Conservation (phyloP, 495 filamentous ascomycete species). For the Tuber indicum region DNA sequence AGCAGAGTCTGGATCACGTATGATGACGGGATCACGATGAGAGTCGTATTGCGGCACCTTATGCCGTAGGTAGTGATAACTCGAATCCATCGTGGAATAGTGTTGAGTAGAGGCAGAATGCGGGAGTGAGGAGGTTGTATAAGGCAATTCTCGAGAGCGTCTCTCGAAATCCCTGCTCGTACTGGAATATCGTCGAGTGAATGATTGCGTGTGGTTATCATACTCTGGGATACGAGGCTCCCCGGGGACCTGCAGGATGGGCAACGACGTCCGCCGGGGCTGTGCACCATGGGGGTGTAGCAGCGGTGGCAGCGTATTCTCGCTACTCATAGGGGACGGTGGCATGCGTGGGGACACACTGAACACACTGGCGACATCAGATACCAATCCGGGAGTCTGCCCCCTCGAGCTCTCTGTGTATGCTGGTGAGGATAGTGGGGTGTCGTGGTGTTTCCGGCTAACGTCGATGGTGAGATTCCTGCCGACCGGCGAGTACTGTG, state of each 20-base stretch:
- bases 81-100: background rate
- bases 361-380: conserved; percentile 61
- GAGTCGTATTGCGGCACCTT: conserved; percentile 4
- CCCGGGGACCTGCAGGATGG: conserved; percentile 25
- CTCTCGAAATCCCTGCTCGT: conserved; percentile 9
- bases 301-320: conserved; percentile 42
- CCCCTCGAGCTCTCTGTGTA: conserved; percentile 55
- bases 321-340: conserved; percentile 35
- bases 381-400: conserved; percentile 62
- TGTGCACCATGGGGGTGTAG: conserved; percentile 26
- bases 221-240: conserved; percentile 26
- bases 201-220: conserved; percentile 19
- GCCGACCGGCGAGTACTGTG: conserved; percentile 36
- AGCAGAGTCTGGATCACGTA: background rate
- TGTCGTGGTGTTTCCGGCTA: conserved; percentile 49
- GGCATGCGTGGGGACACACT: conserved; percentile 51
- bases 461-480: conserved; percentile 48
- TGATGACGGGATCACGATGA: background rate
- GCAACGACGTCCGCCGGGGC: conserved; percentile 36
- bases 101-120: background rate
- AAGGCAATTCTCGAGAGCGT: conserved; percentile 19
- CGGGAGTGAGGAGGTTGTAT: background rate
- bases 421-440: conserved; percentile 64
- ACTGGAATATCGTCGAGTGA: conserved; percentile 24
- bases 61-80: conserved; percentile 1